Evolutionary conservation across 345 rosid species (phyloP), one percentile per base, ranked within the genome.

Genomic region (Citrus australasica): DNA sequence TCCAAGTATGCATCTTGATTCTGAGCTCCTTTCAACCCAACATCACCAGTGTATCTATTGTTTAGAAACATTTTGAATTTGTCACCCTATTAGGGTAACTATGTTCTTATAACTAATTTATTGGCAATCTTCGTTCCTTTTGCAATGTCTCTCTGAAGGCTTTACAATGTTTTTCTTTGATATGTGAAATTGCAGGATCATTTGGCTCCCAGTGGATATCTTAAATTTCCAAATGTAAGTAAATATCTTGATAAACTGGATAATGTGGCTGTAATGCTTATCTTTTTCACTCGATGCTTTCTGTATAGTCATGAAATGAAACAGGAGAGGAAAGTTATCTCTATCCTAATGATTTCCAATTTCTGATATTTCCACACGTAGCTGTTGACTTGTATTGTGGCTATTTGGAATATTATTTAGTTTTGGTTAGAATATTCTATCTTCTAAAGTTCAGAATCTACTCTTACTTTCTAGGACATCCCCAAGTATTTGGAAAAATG

Each of bases 151-250:
- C 17, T 67, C 42, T 40, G 61, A 75, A 28, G 46, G 73, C 71
- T 71, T 76, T 53, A 62, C 21, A 46, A 38, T 79, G 67, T 22
- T 71, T 33, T 62, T 55, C 35, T 63, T 68, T 59, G 38, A 67
- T 40, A 38, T 33, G 51, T 77, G 72, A 53, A 82, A 71, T 79
- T 79, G 86, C 90, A 92, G 96, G 88, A 87, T 71, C 96, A 92
- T 83, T 81, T 92, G 87, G 96, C 96, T 82, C 96, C 96, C 16
- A 89, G 93, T 67, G 93, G 96, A 74, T 92, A 92, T 87, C 92
- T 92, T 30, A 92, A 90, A 78, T 76, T 92, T 42, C 96, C 96
- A 24, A 86, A 87, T 71, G 93, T 90, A 85, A 92, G 93, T 86
- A 40, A 33, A 32, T 65, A 9, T n/a, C 19, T 37, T 64, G 55